Percentiles rank a stretch among this genome's conserved stretches.
These are phyloP conservation scores for Fomitopsis schrenkii DNA, from an alignment of 1,284 basidiomycete species.

Conservation along the genomic window DNA sequence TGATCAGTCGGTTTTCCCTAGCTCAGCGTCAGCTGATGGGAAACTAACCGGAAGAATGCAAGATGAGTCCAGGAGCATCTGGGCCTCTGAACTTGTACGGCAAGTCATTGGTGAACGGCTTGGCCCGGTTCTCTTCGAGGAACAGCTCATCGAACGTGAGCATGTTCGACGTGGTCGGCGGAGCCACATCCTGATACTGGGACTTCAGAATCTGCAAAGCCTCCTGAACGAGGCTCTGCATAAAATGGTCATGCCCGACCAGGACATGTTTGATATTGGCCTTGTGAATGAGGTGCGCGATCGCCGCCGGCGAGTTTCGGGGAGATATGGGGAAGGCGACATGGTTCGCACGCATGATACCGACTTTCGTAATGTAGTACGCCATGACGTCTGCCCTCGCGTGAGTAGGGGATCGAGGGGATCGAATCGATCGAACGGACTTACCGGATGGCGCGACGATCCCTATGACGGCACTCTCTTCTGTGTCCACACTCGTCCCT, in stretches of 20 bases:
- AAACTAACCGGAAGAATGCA: conserved; percentile 30
- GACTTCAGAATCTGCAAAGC: not conserved
- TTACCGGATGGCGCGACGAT: conserved; percentile 2
- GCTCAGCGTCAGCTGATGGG: not conserved
- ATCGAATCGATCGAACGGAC: not conserved
- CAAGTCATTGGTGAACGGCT: not conserved
- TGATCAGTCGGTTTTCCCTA: not conserved
- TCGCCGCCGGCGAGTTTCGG: conserved; percentile 32
- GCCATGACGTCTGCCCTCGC: conserved; percentile 25
- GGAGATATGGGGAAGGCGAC: conserved; percentile 32
- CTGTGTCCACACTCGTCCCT: not conserved
- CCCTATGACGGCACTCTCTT: not conserved
- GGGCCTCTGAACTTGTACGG: conserved; percentile 10
- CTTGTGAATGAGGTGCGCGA: conserved; percentile 30
- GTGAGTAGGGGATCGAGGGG: not conserved
- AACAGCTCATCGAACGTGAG: conserved; percentile 1
- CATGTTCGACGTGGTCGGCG: not conserved
- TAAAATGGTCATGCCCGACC: conserved; percentile 21
- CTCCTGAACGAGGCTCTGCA: conserved; percentile 16
- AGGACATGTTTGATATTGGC: conserved; percentile 23
- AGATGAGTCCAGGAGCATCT: conserved; percentile 21
- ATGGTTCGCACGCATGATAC: conserved; percentile 24
- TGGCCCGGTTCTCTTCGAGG: not conserved
- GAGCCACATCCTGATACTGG: not conserved
- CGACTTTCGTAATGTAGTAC: conserved; percentile 21